Evolutionary conservation across 192 early-diverging fungal species (phyloP).

Genomic region (Mortierella claussenii): DNA sequence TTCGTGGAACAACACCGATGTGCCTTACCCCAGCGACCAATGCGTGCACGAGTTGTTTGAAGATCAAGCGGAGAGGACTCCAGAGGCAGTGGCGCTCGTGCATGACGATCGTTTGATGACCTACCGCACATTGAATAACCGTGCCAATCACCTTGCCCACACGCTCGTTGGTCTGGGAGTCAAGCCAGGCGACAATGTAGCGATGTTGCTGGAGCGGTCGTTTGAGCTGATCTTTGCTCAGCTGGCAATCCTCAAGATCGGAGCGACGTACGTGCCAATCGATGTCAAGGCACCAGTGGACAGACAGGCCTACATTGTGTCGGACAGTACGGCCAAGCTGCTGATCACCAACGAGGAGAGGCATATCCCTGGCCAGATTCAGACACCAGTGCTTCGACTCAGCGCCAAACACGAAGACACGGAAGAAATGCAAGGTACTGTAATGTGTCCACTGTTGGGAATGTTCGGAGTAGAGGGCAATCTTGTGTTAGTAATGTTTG

Average conservation of each 20-base stretch:
- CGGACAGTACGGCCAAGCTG: not conserved
- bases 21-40: not conserved
- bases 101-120: not conserved
- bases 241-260: not conserved
- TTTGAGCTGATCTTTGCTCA: not conserved
- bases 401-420: not conserved
- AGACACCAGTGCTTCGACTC: not conserved
- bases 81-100: not conserved
- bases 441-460: too few relatives aligned
- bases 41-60: conserved; percentile 3
- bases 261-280: not conserved
- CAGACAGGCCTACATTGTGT: not conserved
- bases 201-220: not conserved
- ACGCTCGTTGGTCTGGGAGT: not conserved
- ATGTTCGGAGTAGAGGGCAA: too few relatives aligned
- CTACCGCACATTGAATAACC: not conserved
- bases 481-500: too few relatives aligned
- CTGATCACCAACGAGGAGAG: not conserved
- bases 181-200: not conserved
- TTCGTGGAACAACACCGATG: conserved; percentile 14
- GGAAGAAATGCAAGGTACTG: not conserved
- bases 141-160: not conserved
- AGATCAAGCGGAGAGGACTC: not conserved
- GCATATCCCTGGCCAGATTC: not conserved
- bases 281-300: not conserved